These are phyloP conservation scores for Cryphonectria carpinicola DNA, from an alignment of 2,329 filamentous ascomycete species.

Conservation along the genomic window DNA sequence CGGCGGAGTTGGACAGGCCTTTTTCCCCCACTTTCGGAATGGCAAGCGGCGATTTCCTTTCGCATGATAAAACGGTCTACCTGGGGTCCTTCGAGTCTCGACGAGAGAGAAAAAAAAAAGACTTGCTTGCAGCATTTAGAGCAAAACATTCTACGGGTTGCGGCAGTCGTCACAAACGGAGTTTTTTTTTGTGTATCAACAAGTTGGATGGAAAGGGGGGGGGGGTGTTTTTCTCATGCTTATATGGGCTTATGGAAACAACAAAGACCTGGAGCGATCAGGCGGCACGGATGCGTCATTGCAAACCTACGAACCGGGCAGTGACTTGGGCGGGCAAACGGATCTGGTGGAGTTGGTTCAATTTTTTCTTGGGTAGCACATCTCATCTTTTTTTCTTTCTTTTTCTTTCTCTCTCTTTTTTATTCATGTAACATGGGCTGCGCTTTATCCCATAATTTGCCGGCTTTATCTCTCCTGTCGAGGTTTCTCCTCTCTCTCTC, in stretches of 20 bases:
- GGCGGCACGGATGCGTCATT: slow-evolving; percentile 28
- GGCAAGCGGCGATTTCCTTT: slow-evolving; percentile 41
- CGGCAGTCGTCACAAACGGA: slow-evolving; percentile 33
- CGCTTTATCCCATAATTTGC: slow-evolving; percentile 29
- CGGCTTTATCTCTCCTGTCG: slow-evolving; percentile 27
- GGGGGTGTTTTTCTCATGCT: slow-evolving; percentile 33
- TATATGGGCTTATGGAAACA: slow-evolving; percentile 28
- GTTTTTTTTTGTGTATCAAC: slow-evolving; percentile 42
- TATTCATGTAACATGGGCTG: slow-evolving; percentile 28
- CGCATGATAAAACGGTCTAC: slow-evolving; percentile 51
- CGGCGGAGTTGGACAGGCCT: slow-evolving; percentile 47
- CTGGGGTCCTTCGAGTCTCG: slow-evolving; percentile 54
- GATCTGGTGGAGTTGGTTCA: slow-evolving; percentile 29
- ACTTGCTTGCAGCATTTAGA: slow-evolving; percentile 53
- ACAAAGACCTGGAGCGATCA: slow-evolving; percentile 28
- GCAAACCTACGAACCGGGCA: slow-evolving; percentile 27
- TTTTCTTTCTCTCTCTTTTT: slow-evolving; percentile 12
- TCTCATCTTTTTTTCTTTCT: slow-evolving; percentile 21
- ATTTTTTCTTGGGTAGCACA: slow-evolving; percentile 24
- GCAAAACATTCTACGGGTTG: slow-evolving; percentile 44
- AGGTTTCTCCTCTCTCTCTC: slow-evolving; percentile 18
- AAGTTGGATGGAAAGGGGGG: slow-evolving; percentile 28
- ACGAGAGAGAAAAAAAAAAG: slow-evolving; percentile 51
- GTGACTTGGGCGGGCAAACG: slow-evolving; percentile 26
- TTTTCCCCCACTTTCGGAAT: slow-evolving; percentile 35